Evolutionary conservation across 805 yeast genomes (phyloP).

Genomic region (Hanseniaspora pseudoguilliermondii): DNA sequence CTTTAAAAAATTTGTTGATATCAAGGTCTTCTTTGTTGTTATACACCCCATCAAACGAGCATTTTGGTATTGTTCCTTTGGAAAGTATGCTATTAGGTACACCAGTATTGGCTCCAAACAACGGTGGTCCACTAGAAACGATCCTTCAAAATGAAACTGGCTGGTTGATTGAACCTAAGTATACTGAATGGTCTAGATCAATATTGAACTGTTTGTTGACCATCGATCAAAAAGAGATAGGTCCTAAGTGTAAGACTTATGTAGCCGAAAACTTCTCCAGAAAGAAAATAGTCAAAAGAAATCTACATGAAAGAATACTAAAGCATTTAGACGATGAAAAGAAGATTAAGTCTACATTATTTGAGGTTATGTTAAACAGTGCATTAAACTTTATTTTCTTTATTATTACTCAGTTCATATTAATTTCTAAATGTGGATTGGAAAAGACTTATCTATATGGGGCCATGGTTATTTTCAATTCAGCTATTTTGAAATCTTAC

Average conservation of each 20-base stretch:
- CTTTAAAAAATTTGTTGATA: slow-evolving; percentile 51
- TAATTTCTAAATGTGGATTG: neutral
- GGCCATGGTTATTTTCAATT: slow-evolving; percentile 8
- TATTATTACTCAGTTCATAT: neutral
- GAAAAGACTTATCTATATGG: slow-evolving; percentile 7
- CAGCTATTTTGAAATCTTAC: neutral
- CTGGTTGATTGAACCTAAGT: slow-evolving; percentile 37
- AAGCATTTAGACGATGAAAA: slow-evolving; percentile 21
- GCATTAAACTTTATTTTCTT: slow-evolving; percentile 4
- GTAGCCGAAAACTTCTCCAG: slow-evolving; percentile 28
- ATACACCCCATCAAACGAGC: slow-evolving; percentile 87
- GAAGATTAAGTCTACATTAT: slow-evolving; percentile 13
- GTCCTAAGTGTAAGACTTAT: slow-evolving; percentile 25
- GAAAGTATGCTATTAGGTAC: slow-evolving; percentile 82
- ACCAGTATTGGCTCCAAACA: slow-evolving; percentile 73
- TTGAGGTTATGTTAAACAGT: neutral
- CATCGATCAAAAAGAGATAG: slow-evolving; percentile 16
- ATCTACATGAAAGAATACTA: slow-evolving; percentile 29
- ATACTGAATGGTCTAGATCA: slow-evolving; percentile 39
- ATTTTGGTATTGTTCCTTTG: slow-evolving; percentile 94
- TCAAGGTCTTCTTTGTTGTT: slow-evolving; percentile 45
- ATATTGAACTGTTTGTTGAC: slow-evolving; percentile 31
- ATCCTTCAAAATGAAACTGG: slow-evolving; percentile 45
- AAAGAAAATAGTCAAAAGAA: slow-evolving; percentile 28
- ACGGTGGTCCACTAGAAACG: slow-evolving; percentile 91